These are phyloP conservation scores for Tylopilus plumbeoviolaceoides DNA, from an alignment of 768 basidiomycete species.

Conservation along the genomic window DNA sequence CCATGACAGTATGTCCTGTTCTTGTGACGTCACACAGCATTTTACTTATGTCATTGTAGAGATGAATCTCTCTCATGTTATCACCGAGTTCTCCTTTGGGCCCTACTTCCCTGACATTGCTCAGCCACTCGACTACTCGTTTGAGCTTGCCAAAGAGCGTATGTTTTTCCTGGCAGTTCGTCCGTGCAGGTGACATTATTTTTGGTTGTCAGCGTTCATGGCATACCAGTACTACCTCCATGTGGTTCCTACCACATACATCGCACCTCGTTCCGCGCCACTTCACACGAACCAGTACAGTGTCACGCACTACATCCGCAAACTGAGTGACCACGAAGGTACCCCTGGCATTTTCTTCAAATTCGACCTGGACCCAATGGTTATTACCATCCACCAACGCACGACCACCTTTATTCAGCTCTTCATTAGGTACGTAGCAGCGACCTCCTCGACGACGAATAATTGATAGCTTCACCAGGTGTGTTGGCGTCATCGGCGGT, in stretches of 20 bases:
- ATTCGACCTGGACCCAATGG: constrained; percentile 91
- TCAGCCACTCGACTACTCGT: constrained; percentile 91
- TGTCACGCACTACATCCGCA: constrained; percentile 87
- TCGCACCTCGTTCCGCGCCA: constrained; percentile 63
- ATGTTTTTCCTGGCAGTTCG: constrained; percentile 4
- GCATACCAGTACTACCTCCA: constrained; percentile 94
- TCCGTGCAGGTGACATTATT: not conserved
- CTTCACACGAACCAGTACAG: constrained; percentile 85
- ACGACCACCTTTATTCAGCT: constrained; percentile 81
- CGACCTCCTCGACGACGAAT: not conserved
- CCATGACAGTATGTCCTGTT: constrained; percentile 61
- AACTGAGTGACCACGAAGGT: constrained; percentile 67
- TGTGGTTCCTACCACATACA: constrained; percentile 93
- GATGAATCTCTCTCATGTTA: constrained; percentile 96
- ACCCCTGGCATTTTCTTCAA: constrained; percentile 98
- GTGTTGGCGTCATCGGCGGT: constrained; percentile 91
- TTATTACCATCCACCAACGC: constrained; percentile 80
- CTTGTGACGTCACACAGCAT: not conserved
- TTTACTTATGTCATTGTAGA: constrained; percentile 40
- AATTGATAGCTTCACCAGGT: constrained; percentile 33
- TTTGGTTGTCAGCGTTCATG: constrained; percentile 60
- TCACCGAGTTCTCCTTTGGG: constrained; percentile 96
- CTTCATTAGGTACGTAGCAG: constrained; percentile 54
- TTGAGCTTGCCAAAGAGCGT: constrained; percentile 70
- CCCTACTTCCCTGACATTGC: constrained; percentile 93